Percentiles rank a stretch among this genome's conserved stretches.
phyloP scores from a whole-genome alignment of 2,329 filamentous ascomycete species.

The Cadophora luteo-olivacea region DNA sequence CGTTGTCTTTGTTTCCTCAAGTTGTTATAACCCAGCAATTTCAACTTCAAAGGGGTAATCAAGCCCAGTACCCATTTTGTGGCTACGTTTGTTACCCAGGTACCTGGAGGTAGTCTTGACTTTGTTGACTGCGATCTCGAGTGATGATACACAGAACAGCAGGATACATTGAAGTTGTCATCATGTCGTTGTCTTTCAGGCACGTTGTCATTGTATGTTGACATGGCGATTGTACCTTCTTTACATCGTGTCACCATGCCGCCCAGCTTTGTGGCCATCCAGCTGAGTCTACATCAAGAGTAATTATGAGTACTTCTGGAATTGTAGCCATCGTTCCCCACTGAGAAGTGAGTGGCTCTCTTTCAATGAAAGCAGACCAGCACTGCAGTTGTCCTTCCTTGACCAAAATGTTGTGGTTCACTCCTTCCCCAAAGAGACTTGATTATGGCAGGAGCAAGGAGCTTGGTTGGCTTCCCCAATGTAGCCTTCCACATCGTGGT shows the following conservation, averaged over 20 bases:
- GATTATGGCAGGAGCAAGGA: background rate
- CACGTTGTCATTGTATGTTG: background rate
- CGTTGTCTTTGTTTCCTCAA: background rate
- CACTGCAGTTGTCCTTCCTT: background rate
- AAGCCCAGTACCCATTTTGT: background rate
- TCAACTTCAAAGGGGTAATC: background rate
- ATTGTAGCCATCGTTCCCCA: too few species aligned
- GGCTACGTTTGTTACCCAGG: background rate
- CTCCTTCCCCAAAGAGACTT: background rate
- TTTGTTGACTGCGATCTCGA: background rate
- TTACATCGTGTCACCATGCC: background rate
- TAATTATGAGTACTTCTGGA: too few species aligned
- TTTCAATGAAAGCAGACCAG: too few species aligned
- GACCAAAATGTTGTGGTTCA: background rate
- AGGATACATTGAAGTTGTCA: background rate
- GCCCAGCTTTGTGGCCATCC: background rate
- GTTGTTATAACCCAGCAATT: background rate
- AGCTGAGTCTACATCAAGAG: background rate
- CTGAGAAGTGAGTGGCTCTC: too few species aligned
- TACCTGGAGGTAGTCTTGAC: background rate
- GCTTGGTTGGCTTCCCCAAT: background rate
- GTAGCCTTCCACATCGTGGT: background rate
- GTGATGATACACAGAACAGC: background rate
- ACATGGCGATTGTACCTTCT: background rate
- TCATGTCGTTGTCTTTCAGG: background rate